Evolutionary conservation across 23 red algal genomes (phyloP), one percentile per base, ranked within the genome.

Genomic region (Agarophyton chilense): DNA sequence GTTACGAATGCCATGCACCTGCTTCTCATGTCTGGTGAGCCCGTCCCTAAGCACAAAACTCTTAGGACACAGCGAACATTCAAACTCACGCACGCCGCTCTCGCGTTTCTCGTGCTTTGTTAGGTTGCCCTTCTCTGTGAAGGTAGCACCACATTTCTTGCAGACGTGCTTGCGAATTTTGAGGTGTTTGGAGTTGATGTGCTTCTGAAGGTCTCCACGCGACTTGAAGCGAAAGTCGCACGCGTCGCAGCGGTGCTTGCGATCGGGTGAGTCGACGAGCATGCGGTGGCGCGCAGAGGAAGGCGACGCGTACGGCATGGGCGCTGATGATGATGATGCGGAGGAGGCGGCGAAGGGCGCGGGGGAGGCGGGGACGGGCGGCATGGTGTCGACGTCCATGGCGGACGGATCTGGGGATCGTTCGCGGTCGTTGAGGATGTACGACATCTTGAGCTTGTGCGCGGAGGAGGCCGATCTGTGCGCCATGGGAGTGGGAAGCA

Each of bases 21-120:
- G 46, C 49, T 72, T 84, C 32, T 67, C 36, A 24, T 84, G 81
- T 28, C 81, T 60, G 38, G 24, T 71, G 19, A 84, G 61, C 31
- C 81, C 81, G 44, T 84, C 81, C 35, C 62, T 22, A 7, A 84
- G 81, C 57, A 84, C 81, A 25, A 84, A 84, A 6, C 33, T 84
- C 49, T 84, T 84, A 14, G 57, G 38, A 53, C 81, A 84, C 36
- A 84, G 47, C 12, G 32, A 25, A 38, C 81, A 84, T 24, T 84
- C 55, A 18, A 67, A 67, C 62, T 84, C 81, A 34, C 81, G 56
- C 9, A 84, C 62, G 55, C 81, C 81, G 32, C 63, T 64, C 34
- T 84, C 55, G 19, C 81, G 56, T 29, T 84, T 84, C 81, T 66
- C 63, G 33, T 84, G 81, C 62, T 84, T 84, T 34, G 81, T 84